These are phyloP conservation scores for Tinospora cordifolia DNA, from an alignment of 164 flowering plant species.

Conservation along the genomic window DNA sequence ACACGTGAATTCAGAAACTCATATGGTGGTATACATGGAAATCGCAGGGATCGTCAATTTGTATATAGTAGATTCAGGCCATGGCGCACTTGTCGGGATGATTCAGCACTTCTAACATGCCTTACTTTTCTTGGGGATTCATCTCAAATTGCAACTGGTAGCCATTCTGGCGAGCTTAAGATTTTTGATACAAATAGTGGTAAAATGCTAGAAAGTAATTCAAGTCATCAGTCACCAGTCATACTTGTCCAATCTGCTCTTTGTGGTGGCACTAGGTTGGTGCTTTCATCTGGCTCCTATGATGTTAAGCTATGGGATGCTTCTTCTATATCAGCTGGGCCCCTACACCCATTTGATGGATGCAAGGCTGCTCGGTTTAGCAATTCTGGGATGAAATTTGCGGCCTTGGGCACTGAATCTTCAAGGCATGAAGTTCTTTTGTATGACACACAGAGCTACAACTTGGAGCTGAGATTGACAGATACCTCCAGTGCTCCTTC, in stretches of 20 bases:
- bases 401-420: conserved; percentile 60
- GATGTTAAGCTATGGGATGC: conserved; percentile 92
- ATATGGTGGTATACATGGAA: conserved; percentile 74
- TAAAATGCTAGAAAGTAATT: conserved; percentile 57
- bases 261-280: conserved; percentile 46
- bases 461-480: conserved; percentile 45
- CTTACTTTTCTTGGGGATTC: conserved; percentile 65
- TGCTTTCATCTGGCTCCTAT: conserved; percentile 70
- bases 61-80: conserved; percentile 91
- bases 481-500: conserved; percentile 43
- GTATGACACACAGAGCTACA: conserved; percentile 70
- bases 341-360: conserved; percentile 64
- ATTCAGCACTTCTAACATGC: conserved; percentile 73
- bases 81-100: conserved; percentile 92
- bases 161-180: conserved; percentile 78
- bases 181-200: conserved; percentile 67
- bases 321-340: conserved; percentile 57
- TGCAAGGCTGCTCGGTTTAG: conserved; percentile 83
- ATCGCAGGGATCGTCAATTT: conserved; percentile 80
- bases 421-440: conserved; percentile 61
- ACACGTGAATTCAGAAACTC: conserved; percentile 59
- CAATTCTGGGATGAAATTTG: conserved; percentile 61
- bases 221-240: conserved; percentile 67
- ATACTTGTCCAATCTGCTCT: conserved; percentile 56
- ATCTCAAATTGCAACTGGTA: conserved; percentile 67